phyloP scores from a whole-genome alignment of 176 grass and related monocot genomes.

The Oryza punctata region DNA sequence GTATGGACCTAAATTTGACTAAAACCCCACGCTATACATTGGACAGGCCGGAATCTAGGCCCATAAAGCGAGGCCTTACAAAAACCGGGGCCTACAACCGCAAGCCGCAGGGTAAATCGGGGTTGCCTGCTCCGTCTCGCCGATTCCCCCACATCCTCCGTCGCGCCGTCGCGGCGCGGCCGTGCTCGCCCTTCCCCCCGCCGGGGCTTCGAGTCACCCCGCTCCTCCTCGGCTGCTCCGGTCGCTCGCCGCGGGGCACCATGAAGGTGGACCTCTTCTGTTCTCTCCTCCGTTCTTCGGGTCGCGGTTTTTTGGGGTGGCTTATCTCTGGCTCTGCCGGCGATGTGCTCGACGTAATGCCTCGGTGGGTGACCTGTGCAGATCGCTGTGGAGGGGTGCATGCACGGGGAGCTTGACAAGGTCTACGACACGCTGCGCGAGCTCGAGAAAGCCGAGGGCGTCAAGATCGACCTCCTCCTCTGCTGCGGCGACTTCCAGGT shows the following conservation, averaged over 20 bases:
- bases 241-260: slow-evolving; percentile 12
- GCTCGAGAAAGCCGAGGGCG: slow-evolving; percentile 64
- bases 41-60: background rate
- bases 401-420: slow-evolving; percentile 85
- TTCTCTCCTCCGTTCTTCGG: background rate
- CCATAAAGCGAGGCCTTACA: background rate
- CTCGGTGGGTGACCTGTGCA: slow-evolving; percentile 24
- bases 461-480: slow-evolving; percentile 88
- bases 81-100: background rate
- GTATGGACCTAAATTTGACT: background rate
- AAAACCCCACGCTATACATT: background rate
- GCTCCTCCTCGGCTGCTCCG: background rate
- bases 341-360: slow-evolving; percentile 55
- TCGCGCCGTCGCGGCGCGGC: background rate
- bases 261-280: too few relatives aligned
- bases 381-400: slow-evolving; percentile 90
- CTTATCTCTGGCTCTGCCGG: background rate
- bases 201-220: too few relatives aligned
- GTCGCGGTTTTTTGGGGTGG: background rate
- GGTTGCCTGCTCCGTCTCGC: background rate
- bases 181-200: too few relatives aligned
- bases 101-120: background rate
- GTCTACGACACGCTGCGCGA: slow-evolving; percentile 69
- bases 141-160: background rate
- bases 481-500: slow-evolving; percentile 97